These are phyloP conservation scores for Amauroascus niger DNA, from an alignment of 2,329 filamentous ascomycete genomes.

Conservation along the genomic window DNA sequence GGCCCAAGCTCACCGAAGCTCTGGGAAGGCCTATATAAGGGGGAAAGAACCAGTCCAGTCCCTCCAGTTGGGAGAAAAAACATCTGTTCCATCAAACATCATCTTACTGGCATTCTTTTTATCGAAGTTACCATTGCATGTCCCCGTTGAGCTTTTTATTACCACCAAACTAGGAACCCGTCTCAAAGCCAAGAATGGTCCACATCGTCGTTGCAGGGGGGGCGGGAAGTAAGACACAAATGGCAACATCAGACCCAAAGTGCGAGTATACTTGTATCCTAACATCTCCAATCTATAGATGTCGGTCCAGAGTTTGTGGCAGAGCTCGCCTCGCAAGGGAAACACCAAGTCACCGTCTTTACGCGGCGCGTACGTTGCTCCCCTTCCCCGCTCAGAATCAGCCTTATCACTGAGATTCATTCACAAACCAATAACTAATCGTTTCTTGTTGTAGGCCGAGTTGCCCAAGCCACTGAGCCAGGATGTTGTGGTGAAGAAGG, in stretches of 20 bases:
- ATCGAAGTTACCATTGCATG: no score
- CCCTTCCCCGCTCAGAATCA: neutral
- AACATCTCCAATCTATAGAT: conserved; percentile 31
- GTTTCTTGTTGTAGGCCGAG: neutral
- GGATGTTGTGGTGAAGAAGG: conserved; percentile 22
- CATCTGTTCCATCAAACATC: no score
- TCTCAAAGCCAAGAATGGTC: conserved; percentile 6
- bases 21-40: neutral
- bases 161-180: neutral
- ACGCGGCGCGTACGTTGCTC: conserved; percentile 35
- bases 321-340: conserved; percentile 38
- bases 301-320: conserved; percentile 47
- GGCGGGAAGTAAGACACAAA: conserved; percentile 7
- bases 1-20: neutral
- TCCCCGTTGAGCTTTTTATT: no score
- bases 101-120: no score
- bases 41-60: neutral
- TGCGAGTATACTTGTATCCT: neutral
- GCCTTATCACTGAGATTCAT: neutral
- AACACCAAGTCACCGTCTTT: conserved; percentile 46
- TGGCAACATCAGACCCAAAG: neutral
- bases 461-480: neutral
- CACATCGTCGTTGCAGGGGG: conserved; percentile 12
- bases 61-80: no score
- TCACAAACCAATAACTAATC: neutral